A percentile compares a stretch with the other conserved stretches of the same genome.
These are phyloP conservation scores for Microsporum ferrugineum DNA, from an alignment of 2,329 filamentous ascomycete genomes.

Conservation along the genomic window DNA sequence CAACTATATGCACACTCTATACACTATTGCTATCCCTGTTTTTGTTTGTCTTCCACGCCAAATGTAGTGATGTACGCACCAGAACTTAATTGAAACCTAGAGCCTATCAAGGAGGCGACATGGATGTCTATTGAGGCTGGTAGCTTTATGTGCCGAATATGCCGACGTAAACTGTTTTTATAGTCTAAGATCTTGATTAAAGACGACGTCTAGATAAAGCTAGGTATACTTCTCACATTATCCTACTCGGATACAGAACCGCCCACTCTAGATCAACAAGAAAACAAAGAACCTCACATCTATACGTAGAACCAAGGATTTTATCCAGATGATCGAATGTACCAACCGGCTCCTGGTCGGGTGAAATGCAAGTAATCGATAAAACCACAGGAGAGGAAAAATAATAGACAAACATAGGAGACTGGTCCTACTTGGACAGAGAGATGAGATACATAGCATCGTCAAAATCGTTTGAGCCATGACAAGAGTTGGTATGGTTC, in stretches of 20 bases:
- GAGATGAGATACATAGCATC: background rate
- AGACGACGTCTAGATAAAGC: background rate
- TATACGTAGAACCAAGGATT: background rate
- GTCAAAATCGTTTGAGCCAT: background rate
- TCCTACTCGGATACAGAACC: background rate
- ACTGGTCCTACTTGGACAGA: background rate
- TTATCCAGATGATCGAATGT: background rate
- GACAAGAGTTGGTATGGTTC: background rate
- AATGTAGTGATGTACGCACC: no score
- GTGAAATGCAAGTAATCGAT: background rate
- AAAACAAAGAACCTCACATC: background rate
- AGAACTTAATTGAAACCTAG: no score
- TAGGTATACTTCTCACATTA: background rate
- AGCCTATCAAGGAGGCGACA: no score
- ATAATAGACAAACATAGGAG: background rate
- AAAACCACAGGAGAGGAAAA: background rate
- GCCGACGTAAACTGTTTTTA: no score
- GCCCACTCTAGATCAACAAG: background rate
- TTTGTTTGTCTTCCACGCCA: no score
- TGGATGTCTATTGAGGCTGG: no score
- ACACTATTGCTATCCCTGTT: no score
- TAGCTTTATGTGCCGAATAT: no score
- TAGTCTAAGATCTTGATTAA: background rate
- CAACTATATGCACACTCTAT: no score
- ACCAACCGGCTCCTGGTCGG: background rate